Percentiles rank a stretch among this genome's conserved stretches.
phyloP scores from a whole-genome alignment of 495 filamentous ascomycete species.

The Trichoderma gamsii region DNA sequence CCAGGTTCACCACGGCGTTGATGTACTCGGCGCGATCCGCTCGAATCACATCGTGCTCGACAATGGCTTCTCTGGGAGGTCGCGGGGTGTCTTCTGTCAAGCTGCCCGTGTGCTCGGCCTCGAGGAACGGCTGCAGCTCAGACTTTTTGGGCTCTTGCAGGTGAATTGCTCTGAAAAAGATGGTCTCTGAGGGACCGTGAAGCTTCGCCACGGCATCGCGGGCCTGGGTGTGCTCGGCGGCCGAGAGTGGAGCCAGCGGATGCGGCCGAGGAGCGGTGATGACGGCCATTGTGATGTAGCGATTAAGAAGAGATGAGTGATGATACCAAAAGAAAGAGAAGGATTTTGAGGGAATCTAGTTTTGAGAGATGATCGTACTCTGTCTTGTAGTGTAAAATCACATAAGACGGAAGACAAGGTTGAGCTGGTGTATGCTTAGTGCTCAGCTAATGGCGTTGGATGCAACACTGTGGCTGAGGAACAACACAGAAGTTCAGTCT shows the following conservation, averaged over 20 bases:
- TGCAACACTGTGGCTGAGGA: not conserved
- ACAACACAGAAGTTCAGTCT: not conserved
- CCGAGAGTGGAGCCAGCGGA: slow-evolving; percentile 16
- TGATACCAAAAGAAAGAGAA: not conserved
- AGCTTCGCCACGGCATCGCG: slow-evolving; percentile 25
- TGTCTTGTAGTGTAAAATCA: not conserved
- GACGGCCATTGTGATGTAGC: not conserved
- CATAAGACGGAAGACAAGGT: not conserved
- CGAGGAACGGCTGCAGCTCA: slow-evolving; percentile 41
- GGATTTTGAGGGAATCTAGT: not conserved
- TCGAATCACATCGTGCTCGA: slow-evolving; percentile 61
- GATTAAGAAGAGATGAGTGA: not conserved
- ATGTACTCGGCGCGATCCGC: slow-evolving; percentile 52
- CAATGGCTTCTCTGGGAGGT: slow-evolving; percentile 55
- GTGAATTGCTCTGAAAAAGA: slow-evolving; percentile 57
- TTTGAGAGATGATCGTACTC: not conserved
- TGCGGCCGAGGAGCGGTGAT: slow-evolving; percentile 5
- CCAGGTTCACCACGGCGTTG: slow-evolving; percentile 59
- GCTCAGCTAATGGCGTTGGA: not conserved
- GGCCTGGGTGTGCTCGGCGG: slow-evolving; percentile 17
- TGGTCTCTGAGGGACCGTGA: slow-evolving; percentile 24
- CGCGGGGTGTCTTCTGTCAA: slow-evolving; percentile 29
- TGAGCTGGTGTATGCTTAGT: not conserved
- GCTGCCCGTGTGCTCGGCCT: slow-evolving; percentile 37
- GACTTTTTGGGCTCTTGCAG: slow-evolving; percentile 58